Evolutionary conservation across 306 rosid genomes (phyloP).

Genomic region (Luffa acutangula): DNA sequence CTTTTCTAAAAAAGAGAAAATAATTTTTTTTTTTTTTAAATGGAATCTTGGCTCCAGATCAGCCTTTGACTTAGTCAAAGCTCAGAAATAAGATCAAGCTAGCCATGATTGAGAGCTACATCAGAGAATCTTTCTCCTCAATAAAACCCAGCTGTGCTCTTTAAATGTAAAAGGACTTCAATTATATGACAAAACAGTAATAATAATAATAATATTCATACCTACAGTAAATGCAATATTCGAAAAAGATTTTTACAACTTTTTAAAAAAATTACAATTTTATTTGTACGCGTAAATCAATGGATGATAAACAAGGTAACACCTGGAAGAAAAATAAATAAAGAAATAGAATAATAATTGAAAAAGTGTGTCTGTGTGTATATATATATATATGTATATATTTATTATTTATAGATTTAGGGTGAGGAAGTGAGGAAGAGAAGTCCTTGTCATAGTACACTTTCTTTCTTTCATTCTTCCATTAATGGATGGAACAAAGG

Average conservation of each 20-base stretch:
- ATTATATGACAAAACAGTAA: not conserved
- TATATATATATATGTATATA: no score
- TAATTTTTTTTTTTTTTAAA: no score
- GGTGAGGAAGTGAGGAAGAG: not conserved
- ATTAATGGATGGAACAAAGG: not conserved
- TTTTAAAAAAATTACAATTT: no score
- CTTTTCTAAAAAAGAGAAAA: no score
- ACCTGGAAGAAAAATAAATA: not conserved
- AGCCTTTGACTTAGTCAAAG: constrained; percentile 17
- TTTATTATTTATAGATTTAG: not conserved
- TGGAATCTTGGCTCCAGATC: not conserved
- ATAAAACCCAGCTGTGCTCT: not conserved
- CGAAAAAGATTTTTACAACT: not conserved
- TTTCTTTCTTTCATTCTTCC: not conserved
- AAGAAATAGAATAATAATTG: not conserved
- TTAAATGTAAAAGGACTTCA: not conserved
- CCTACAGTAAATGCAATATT: not conserved
- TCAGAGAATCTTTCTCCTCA: constrained; percentile 11
- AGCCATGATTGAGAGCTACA: constrained; percentile 11
- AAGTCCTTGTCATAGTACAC: not conserved
- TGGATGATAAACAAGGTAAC: not conserved
- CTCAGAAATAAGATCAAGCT: constrained; percentile 4
- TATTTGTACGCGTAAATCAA: not conserved
- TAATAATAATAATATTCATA: not conserved
- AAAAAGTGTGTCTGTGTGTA: no score